Evolutionary conservation across 225 moss, liverwort and hornwort species (phyloP).

Genomic region (Sphagnum contortum): DNA sequence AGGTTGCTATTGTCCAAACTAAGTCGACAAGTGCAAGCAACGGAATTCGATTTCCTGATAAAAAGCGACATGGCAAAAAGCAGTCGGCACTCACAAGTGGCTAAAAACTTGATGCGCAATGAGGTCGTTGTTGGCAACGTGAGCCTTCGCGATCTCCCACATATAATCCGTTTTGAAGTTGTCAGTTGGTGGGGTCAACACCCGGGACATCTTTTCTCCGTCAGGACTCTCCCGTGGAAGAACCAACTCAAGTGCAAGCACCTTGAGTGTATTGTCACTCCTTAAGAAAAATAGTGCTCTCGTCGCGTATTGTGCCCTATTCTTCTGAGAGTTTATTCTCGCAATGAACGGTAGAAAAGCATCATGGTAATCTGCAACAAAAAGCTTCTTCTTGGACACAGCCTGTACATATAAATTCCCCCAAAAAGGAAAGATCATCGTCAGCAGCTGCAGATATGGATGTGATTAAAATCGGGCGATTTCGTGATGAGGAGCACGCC

Average conservation of each 20-base stretch:
- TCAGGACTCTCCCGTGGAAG: not conserved
- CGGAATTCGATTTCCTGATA: too few species aligned
- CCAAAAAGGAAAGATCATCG: too few species aligned
- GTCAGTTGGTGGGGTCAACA: not conserved
- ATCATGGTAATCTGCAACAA: slow-evolving; percentile 62
- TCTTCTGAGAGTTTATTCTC: slow-evolving; percentile 14
- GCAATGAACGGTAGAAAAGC: slow-evolving; percentile 46
- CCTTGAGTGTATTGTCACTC: not conserved
- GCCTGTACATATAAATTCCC: slow-evolving; percentile 25
- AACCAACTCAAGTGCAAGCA: not conserved
- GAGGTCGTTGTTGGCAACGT: not conserved
- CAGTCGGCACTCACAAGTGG: not conserved
- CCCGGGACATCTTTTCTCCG: not conserved
- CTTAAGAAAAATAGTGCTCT: not conserved
- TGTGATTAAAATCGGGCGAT: not conserved
- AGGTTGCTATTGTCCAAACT: too few species aligned
- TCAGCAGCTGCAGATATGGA: too few species aligned
- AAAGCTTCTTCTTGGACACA: slow-evolving; percentile 41
- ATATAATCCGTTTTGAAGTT: not conserved
- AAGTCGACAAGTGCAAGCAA: not conserved
- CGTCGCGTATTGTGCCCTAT: slow-evolving; percentile 18
- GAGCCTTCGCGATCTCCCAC: not conserved
- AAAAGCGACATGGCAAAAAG: too few species aligned
- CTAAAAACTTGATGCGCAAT: not conserved
- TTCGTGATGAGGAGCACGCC: not conserved